phyloP scores from a whole-genome alignment of 2,329 filamentous ascomycete species.

The Celoporthe dispersa region DNA sequence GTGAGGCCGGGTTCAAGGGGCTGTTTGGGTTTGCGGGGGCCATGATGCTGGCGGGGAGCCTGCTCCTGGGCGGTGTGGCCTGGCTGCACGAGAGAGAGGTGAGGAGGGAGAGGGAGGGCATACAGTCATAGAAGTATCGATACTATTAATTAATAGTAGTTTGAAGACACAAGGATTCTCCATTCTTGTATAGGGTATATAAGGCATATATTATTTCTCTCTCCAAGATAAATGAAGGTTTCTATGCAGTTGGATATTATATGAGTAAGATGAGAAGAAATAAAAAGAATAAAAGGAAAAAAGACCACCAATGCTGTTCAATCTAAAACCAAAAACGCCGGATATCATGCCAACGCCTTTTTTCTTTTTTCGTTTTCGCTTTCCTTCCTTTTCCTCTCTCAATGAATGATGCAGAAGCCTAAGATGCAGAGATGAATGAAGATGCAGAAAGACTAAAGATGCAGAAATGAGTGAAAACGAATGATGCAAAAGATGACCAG shows the following conservation, averaged over 20 bases:
- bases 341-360: constrained; percentile 7
- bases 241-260: not conserved
- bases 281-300: not conserved
- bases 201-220: not conserved
- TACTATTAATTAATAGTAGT: too few relatives aligned
- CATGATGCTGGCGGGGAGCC: constrained; percentile 13
- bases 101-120: not conserved
- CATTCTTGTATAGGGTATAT: not conserved
- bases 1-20: not conserved
- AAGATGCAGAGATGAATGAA: not conserved
- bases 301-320: not conserved
- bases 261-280: not conserved
- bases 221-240: not conserved
- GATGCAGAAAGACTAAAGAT: not conserved
- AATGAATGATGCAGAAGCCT: not conserved
- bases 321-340: not conserved
- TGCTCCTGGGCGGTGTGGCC: not conserved
- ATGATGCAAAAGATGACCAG: not conserved
- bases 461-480: not conserved
- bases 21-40: constrained; percentile 18
- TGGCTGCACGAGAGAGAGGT: constrained; percentile 4
- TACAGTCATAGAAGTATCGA: too few relatives aligned
- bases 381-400: too few relatives aligned
- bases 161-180: too few relatives aligned
- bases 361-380: not conserved